Conservation (phyloP, 192 early-diverging fungal species). For the Geranomyces variabilis region DNA sequence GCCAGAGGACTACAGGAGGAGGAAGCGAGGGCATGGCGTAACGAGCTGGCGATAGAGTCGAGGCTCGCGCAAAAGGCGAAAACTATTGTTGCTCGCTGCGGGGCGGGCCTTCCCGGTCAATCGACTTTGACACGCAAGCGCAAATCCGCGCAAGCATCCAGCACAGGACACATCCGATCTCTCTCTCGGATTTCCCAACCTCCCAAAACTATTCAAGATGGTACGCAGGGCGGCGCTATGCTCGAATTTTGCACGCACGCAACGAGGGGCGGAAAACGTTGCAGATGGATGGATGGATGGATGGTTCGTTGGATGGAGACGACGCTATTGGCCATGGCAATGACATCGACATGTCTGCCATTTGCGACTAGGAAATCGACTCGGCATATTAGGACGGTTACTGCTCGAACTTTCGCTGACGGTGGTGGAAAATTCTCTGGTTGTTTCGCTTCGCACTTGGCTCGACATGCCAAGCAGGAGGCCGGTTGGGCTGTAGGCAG, state of each 20-base stretch:
- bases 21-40: too few relatives aligned
- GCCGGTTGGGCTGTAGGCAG: not conserved
- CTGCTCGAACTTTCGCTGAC: not conserved
- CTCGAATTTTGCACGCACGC: not conserved
- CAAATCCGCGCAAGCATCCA: too few relatives aligned
- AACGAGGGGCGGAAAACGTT: not conserved
- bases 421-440: not conserved
- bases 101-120: not conserved
- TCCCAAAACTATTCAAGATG: not conserved
- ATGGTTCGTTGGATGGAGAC: not conserved
- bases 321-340: not conserved
- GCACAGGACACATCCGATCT: not conserved
- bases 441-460: not conserved
- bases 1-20: too few relatives aligned
- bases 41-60: too few relatives aligned
- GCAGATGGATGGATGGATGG: constrained; percentile 35
- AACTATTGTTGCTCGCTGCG: not conserved
- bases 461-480: not conserved
- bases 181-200: not conserved
- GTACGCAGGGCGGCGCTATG: constrained; percentile 9
- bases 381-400: not conserved
- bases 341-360: constrained; percentile 4
- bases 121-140: not conserved
- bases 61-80: too few relatives aligned
- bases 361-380: not conserved